Percentiles rank a stretch among this genome's conserved stretches.
Conservation (phyloP, 2,329 filamentous ascomycete genomes). For the Coniochaeta sp. region DNA sequence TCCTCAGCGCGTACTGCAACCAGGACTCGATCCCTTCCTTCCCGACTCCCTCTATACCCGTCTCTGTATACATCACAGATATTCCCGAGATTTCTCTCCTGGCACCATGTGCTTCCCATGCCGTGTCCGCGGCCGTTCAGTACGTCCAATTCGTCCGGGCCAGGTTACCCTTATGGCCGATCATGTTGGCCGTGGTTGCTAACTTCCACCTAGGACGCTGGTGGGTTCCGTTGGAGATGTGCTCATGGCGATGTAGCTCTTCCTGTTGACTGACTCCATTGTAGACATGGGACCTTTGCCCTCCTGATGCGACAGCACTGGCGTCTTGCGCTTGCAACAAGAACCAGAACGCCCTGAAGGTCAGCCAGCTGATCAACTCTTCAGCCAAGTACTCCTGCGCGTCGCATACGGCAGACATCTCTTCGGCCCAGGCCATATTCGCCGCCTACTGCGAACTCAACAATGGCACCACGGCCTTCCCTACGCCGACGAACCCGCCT, state of each 20-base stretch:
- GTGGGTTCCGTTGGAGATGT: constrained; percentile 4
- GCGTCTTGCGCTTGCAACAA: constrained; percentile 47
- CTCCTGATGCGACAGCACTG: constrained; percentile 19
- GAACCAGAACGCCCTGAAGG: constrained; percentile 35
- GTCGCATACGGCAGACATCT: constrained; percentile 36
- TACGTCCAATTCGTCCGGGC: constrained; percentile 15
- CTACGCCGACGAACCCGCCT: constrained; percentile 34
- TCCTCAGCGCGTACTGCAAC: constrained; percentile 42
- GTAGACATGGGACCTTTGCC: constrained; percentile 17
- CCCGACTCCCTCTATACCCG: constrained; percentile 32
- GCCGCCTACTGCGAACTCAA: constrained; percentile 44
- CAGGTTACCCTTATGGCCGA: not conserved
- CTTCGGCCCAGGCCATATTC: constrained; percentile 42
- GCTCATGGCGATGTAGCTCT: constrained; percentile 12
- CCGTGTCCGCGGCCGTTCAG: constrained; percentile 30
- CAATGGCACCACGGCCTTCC: constrained; percentile 41
- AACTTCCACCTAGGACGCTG: constrained; percentile 2
- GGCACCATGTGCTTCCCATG: constrained; percentile 33
- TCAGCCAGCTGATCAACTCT: constrained; percentile 34
- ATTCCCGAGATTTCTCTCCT: constrained; percentile 33
- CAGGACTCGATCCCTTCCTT: constrained; percentile 31
- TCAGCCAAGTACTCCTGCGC: constrained; percentile 36
- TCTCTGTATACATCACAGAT: constrained; percentile 43
- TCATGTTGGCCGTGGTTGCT: not conserved
- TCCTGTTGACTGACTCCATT: constrained; percentile 19